Conservation (phyloP, 139 green algal genomes). For the Yamagishiella unicocca region DNA sequence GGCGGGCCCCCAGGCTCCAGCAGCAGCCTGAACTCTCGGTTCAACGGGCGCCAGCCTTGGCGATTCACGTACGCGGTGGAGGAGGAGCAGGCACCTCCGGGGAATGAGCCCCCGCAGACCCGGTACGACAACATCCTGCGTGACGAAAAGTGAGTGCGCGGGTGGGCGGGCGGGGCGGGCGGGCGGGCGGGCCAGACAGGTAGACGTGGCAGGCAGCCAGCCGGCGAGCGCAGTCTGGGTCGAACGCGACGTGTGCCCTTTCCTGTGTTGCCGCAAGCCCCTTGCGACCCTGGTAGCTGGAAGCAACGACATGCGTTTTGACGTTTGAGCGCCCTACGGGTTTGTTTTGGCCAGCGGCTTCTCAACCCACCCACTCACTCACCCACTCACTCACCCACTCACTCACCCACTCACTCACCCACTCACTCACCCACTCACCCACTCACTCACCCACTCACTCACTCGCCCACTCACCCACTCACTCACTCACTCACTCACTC, state of each 20-base stretch:
- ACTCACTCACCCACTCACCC: too few species aligned
- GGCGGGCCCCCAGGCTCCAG: not conserved
- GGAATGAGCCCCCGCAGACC: not conserved
- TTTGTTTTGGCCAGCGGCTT: too few species aligned
- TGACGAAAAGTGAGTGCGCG: conserved; percentile 15
- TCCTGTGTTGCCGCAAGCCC: too few species aligned
- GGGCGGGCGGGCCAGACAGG: not conserved
- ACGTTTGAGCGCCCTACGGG: not conserved
- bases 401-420: not conserved
- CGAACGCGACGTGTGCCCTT: not conserved
- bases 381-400: not conserved
- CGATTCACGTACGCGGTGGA: not conserved
- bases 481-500: not conserved
- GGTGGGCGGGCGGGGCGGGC: too few species aligned
- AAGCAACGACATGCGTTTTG: not conserved
- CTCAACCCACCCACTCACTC: not conserved
- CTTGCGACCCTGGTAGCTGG: not conserved
- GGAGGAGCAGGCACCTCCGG: not conserved
- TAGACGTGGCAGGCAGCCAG: not conserved
- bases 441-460: not conserved
- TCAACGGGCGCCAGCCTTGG: conserved; percentile 40
- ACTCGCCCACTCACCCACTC: not conserved
- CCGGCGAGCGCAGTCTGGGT: not conserved
- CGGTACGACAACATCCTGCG: not conserved
- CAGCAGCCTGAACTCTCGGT: not conserved